phyloP scores from a whole-genome alignment of 352 stramenopile genomes.

The Pythium volutum region DNA sequence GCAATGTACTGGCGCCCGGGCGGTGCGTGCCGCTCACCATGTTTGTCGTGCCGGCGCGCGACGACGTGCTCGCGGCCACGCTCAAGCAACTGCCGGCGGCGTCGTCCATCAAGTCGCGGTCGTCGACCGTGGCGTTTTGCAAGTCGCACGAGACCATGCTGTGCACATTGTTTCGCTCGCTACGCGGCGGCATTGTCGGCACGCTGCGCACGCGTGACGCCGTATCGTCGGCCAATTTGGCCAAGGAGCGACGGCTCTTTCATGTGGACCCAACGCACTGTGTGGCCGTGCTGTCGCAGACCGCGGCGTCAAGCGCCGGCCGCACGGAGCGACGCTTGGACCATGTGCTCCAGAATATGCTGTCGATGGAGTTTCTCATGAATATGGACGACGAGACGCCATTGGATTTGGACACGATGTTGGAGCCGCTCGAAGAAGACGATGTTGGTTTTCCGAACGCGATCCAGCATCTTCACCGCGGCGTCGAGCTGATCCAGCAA shows the following conservation, averaged over 20 bases:
- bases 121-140: constrained; percentile 50
- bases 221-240: constrained; percentile 45
- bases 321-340: constrained; percentile 37
- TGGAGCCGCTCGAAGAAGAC: constrained; percentile 50
- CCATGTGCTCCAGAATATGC: constrained; percentile 36
- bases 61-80: constrained; percentile 40
- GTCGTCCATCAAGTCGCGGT: constrained; percentile 32
- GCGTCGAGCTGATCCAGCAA: constrained; percentile 55
- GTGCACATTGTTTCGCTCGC: constrained; percentile 44
- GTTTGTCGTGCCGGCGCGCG: constrained; percentile 53
- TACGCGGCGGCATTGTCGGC: constrained; percentile 51
- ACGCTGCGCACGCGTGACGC: constrained; percentile 54
- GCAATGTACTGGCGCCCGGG: constrained; percentile 50
- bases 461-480: constrained; percentile 55
- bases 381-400: constrained; percentile 20
- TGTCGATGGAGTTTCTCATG: constrained; percentile 34
- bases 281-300: constrained; percentile 53
- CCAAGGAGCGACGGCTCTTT: constrained; percentile 66
- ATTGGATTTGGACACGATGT: constrained; percentile 30
- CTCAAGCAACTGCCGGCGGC: constrained; percentile 26
- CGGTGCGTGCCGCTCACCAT: constrained; percentile 64
- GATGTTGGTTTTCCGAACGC: constrained; percentile 55
- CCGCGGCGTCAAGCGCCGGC: constrained; percentile 29
- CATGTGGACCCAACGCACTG: constrained; percentile 68
- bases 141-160: constrained; percentile 59